These are phyloP conservation scores for Psilocybe cyanescens DNA, from an alignment of 768 basidiomycete species.

Conservation along the genomic window DNA sequence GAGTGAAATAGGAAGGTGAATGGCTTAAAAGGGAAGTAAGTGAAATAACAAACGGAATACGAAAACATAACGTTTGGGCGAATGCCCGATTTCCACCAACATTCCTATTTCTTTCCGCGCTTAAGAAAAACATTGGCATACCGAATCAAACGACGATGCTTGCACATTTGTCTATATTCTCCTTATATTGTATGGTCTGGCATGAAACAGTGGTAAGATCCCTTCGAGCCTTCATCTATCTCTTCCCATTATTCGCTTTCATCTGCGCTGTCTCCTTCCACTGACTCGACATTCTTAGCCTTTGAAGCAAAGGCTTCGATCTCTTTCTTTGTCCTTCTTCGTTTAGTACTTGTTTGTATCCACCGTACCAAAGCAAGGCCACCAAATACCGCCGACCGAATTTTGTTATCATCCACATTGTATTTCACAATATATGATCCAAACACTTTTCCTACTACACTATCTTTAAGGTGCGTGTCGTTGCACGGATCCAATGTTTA, in stretches of 20 bases:
- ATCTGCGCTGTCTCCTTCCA: background rate
- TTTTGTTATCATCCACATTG: conserved; percentile 36
- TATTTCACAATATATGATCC: conserved; percentile 25
- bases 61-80: too few relatives aligned
- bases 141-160: too few relatives aligned
- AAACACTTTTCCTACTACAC: conserved; percentile 21
- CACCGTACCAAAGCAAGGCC: conserved; percentile 31
- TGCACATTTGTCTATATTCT: conserved; percentile 14
- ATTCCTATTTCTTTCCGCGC: too few relatives aligned
- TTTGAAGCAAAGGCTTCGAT: conserved; percentile 1
- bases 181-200: conserved; percentile 22
- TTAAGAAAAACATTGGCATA: too few relatives aligned
- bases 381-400: conserved; percentile 20
- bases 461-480: conserved; percentile 10
- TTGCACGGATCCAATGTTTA: background rate
- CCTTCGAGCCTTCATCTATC: background rate
- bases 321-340: background rate
- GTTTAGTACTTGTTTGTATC: conserved; percentile 19
- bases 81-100: too few relatives aligned
- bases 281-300: background rate
- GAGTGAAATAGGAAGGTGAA: too few relatives aligned
- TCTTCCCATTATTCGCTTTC: background rate
- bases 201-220: conserved; percentile 12
- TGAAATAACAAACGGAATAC: too few relatives aligned
- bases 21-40: too few relatives aligned